Conservation (phyloP, 331 rosid species). For the Malus hybrid region DNA sequence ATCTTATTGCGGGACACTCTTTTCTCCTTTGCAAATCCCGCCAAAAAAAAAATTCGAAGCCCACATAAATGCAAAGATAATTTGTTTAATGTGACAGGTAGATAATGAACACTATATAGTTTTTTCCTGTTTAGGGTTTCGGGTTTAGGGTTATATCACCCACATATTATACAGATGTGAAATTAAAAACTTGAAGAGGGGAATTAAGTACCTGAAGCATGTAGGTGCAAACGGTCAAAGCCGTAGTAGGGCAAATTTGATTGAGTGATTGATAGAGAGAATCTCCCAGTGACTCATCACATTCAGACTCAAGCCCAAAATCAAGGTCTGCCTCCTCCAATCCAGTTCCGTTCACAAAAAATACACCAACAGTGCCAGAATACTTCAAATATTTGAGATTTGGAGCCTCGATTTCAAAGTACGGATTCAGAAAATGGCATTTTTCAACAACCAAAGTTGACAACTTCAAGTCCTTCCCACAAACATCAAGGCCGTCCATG, state of each 20-base stretch:
- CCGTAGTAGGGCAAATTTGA: not conserved
- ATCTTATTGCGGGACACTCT: not conserved
- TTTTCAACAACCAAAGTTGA: constrained; percentile 30
- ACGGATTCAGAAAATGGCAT: not conserved
- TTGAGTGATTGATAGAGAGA: not conserved
- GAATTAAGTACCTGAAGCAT: constrained; percentile 30
- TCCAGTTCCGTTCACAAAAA: not conserved
- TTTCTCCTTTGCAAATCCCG: not conserved
- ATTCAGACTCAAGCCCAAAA: not conserved
- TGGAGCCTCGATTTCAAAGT: constrained; percentile 18
- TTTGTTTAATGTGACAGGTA: not conserved
- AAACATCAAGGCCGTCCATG: not conserved
- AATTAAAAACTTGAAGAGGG: not conserved
- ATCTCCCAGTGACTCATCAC: not conserved
- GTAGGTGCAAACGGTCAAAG: constrained; percentile 2
- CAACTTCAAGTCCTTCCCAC: constrained; percentile 2
- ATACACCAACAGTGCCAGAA: constrained; percentile 8
- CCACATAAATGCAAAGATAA: not conserved
- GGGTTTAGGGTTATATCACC: not conserved
- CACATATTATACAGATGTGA: not conserved
- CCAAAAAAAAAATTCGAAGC: too few relatives aligned
- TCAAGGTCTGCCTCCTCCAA: constrained; percentile 6
- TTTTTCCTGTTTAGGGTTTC: not conserved
- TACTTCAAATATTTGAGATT: constrained; percentile 32
- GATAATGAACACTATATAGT: not conserved